Conservation (phyloP, 1,284 basidiomycete genomes). For the Heimioporus retisporus region DNA sequence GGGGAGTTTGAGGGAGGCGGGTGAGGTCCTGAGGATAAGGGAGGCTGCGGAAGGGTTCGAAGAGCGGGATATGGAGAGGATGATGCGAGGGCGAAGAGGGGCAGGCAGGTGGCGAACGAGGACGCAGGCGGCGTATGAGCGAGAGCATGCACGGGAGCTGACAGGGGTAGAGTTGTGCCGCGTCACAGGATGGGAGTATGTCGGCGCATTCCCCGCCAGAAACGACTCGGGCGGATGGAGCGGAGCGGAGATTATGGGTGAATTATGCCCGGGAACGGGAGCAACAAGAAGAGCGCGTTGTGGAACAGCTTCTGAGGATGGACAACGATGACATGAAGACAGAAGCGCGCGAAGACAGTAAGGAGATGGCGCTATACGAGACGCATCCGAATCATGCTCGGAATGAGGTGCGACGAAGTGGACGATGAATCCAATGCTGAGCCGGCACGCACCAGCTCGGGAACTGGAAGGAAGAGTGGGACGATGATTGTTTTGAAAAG, state of each 20-base stretch:
- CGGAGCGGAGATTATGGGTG: slow-evolving; percentile 14
- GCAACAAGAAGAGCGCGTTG: slow-evolving; percentile 6
- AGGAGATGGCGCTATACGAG: neutral
- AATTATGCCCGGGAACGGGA: slow-evolving; percentile 21
- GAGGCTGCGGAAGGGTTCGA: slow-evolving; percentile 25
- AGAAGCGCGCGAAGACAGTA: no score
- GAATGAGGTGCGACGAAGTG: neutral
- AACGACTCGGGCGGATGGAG: slow-evolving; percentile 38
- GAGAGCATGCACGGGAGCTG: no score
- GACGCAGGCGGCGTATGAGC: no score
- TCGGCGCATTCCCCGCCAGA: slow-evolving; percentile 42
- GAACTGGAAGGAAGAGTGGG: slow-evolving; percentile 30
- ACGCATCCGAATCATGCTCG: neutral
- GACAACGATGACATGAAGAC: no score
- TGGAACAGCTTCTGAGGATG: no score
- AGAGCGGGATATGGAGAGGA: slow-evolving; percentile 22
- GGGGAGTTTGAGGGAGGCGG: slow-evolving; percentile 33
- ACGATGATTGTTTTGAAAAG: slow-evolving; percentile 14
- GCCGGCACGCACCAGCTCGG: slow-evolving; percentile 18
- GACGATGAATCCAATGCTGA: neutral
- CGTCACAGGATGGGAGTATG: slow-evolving; percentile 25
- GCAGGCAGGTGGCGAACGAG: neutral
- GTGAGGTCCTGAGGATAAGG: slow-evolving; percentile 41
- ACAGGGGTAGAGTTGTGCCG: neutral
- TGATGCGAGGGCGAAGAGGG: neutral